Percentiles rank a stretch among this genome's conserved stretches.
These are phyloP conservation scores for Nigrospora osmanthi DNA, from an alignment of 2,329 filamentous ascomycete genomes.

Conservation along the genomic window DNA sequence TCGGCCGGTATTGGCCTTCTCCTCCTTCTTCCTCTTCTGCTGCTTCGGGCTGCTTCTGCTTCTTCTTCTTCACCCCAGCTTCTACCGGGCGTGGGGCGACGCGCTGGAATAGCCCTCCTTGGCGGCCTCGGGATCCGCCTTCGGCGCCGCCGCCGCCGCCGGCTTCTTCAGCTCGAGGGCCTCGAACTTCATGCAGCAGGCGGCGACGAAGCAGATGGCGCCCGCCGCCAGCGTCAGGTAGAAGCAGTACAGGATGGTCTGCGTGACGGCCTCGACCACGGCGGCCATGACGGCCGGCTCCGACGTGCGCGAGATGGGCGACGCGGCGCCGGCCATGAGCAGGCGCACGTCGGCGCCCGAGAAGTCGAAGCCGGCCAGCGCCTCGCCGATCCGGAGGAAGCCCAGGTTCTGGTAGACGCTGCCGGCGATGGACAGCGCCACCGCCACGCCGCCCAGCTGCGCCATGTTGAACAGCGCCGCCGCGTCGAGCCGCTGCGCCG, in stretches of 20 bases:
- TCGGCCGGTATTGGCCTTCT: too few species aligned
- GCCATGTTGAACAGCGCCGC: slow-evolving; percentile 24
- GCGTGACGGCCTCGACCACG: slow-evolving; percentile 14
- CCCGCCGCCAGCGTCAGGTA: slow-evolving; percentile 17
- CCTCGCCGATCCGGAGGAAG: slow-evolving; percentile 10
- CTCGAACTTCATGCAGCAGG: slow-evolving; percentile 19
- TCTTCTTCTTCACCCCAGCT: too few species aligned
- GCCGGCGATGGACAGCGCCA: slow-evolving; percentile 18
- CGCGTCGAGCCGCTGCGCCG: slow-evolving; percentile 19
- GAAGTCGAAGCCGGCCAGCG: slow-evolving; percentile 10
- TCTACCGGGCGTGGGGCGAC: too few species aligned
- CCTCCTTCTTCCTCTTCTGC: too few species aligned
- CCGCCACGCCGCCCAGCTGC: slow-evolving; percentile 20
- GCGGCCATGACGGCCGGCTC: slow-evolving; percentile 7
- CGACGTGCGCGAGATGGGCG: slow-evolving; percentile 10
- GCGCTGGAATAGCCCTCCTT: too few species aligned
- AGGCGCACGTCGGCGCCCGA: slow-evolving; percentile 16
- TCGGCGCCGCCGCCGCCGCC: background rate
- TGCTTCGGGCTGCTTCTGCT: too few species aligned
- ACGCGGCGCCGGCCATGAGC: slow-evolving; percentile 18
- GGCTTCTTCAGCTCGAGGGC: slow-evolving; percentile 13
- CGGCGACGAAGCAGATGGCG: slow-evolving; percentile 15
- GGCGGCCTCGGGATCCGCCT: background rate
- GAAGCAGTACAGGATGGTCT: slow-evolving; percentile 16
- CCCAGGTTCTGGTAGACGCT: slow-evolving; percentile 23